Evolutionary conservation across 2,329 filamentous ascomycete genomes (phyloP).

Genomic region (Myriosclerotinia curreyana): DNA sequence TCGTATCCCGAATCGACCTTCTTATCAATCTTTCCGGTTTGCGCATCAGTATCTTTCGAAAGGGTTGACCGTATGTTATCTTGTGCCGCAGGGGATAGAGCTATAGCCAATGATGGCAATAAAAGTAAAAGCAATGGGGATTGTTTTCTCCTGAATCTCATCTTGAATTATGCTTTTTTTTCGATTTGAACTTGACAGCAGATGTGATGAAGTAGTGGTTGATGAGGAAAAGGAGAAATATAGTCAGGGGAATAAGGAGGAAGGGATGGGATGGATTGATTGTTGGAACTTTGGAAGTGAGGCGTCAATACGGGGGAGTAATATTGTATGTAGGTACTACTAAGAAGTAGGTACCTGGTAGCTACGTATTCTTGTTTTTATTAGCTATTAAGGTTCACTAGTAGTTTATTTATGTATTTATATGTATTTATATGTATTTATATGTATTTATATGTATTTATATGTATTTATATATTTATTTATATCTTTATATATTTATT

Average conservation of each 20-base stretch:
- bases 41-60: slow-evolving; percentile 29
- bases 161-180: slow-evolving; percentile 39
- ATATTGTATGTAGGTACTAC: too few relatives aligned
- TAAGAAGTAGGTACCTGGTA: too few relatives aligned
- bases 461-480: too few relatives aligned
- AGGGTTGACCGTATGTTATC: slow-evolving; percentile 30
- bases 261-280: too few relatives aligned
- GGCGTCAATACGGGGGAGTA: too few relatives aligned
- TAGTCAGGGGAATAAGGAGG: background rate
- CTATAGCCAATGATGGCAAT: slow-evolving; percentile 53
- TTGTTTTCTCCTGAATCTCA: slow-evolving; percentile 57
- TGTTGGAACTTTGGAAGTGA: background rate
- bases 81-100: slow-evolving; percentile 38
- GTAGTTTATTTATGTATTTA: too few relatives aligned
- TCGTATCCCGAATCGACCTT: slow-evolving; percentile 20
- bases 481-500: too few relatives aligned
- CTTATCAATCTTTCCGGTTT: slow-evolving; percentile 27
- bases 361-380: too few relatives aligned
- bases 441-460: too few relatives aligned
- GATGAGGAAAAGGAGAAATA: background rate
- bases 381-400: too few relatives aligned
- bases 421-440: too few relatives aligned
- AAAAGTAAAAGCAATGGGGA: slow-evolving; percentile 60
- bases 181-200: slow-evolving; percentile 7
- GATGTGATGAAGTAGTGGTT: background rate